Percentiles rank a stretch among this genome's conserved stretches.
phyloP scores from a whole-genome alignment of 2,329 filamentous ascomycete genomes.

The Alternaria arbusti region DNA sequence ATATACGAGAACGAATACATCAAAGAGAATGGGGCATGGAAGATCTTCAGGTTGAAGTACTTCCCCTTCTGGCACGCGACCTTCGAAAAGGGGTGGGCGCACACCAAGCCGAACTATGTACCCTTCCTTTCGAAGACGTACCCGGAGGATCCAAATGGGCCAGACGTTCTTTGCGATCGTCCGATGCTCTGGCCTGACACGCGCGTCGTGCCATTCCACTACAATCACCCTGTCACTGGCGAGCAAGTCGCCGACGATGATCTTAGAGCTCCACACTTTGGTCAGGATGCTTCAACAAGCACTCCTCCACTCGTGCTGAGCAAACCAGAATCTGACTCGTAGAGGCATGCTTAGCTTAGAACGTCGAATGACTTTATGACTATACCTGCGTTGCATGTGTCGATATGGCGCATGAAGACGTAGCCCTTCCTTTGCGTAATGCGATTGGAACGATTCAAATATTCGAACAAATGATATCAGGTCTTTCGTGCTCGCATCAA shows the following conservation, averaged over 20 bases:
- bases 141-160: conserved; percentile 59
- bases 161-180: conserved; percentile 61
- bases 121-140: conserved; percentile 58
- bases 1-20: conserved; percentile 67
- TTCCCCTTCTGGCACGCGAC: conserved; percentile 64
- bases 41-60: conserved; percentile 61
- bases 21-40: conserved; percentile 62
- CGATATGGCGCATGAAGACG: background rate
- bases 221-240: conserved; percentile 60
- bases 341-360: background rate
- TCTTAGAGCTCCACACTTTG: conserved; percentile 57
- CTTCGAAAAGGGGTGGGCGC: conserved; percentile 61
- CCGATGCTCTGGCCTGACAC: conserved; percentile 65
- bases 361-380: conserved; percentile 14
- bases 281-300: conserved; percentile 50
- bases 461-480: background rate
- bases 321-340: conserved; percentile 28
- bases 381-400: background rate
- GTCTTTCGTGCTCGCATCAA: background rate
- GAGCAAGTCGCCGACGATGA: conserved; percentile 55
- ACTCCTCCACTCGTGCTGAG: conserved; percentile 53
- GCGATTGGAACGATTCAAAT: background rate
- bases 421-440: background rate
- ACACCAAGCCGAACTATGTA: conserved; percentile 61
- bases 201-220: conserved; percentile 62